These are phyloP conservation scores for Erigeron philadelphicus DNA, from an alignment of 140 eudicot species.

Conservation along the genomic window DNA sequence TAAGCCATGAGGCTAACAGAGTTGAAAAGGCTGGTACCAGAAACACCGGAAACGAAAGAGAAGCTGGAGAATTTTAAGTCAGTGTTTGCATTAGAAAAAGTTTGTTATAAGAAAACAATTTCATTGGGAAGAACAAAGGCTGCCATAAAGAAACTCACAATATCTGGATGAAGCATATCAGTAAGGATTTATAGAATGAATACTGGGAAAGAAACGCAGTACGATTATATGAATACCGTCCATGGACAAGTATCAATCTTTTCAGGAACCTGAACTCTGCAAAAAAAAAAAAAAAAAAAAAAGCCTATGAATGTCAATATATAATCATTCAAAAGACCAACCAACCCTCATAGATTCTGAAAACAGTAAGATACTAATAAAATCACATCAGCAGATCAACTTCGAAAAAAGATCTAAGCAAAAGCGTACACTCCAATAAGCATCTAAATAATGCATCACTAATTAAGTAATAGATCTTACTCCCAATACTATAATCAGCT, in stretches of 20 bases:
- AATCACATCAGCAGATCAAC: not conserved
- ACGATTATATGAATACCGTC: constrained; percentile 90
- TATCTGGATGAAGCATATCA: constrained; percentile 88
- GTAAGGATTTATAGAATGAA: constrained; percentile 81
- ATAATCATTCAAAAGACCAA: not conserved
- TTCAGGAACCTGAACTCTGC: constrained; percentile 86
- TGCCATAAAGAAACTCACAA: constrained; percentile 52
- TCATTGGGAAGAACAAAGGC: not conserved
- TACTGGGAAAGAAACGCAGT: constrained; percentile 94
- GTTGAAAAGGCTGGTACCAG: constrained; percentile 96
- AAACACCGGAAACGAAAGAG: constrained; percentile 87
- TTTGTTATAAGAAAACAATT: not conserved
- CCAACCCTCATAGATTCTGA: constrained; percentile 4
- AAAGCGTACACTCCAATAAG: not conserved
- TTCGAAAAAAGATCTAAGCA: not conserved
- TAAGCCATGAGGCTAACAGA: constrained; percentile 98
- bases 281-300: constrained; percentile 22
- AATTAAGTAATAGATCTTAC: constrained; percentile 40
- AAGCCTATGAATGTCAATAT: not conserved
- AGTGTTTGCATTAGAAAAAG: constrained; percentile 29
- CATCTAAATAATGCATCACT: not conserved
- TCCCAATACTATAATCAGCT: constrained; percentile 98
- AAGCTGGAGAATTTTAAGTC: constrained; percentile 52
- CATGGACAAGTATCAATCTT: constrained; percentile 94
- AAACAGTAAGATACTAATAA: not conserved